These are phyloP conservation scores for Mucor sp. DNA, from an alignment of 371 early-diverging fungal species.

Conservation along the genomic window DNA sequence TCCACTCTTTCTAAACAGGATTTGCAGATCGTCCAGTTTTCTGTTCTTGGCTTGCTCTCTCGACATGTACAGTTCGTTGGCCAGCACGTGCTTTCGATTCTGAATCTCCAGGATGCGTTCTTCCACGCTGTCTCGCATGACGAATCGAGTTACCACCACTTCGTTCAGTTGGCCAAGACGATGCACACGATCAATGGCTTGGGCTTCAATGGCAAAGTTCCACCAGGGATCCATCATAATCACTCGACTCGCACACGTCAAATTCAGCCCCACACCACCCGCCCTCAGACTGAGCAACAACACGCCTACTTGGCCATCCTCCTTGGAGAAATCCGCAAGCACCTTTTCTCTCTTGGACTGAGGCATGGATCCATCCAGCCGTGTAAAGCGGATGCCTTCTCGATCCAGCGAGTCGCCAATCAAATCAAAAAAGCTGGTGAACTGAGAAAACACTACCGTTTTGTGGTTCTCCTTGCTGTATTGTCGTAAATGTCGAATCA, in stretches of 20 bases:
- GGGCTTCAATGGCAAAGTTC: conserved; percentile 79
- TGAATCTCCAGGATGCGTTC: conserved; percentile 69
- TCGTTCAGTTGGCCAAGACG: conserved; percentile 76
- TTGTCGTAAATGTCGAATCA: conserved; percentile 50
- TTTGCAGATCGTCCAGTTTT: conserved; percentile 53
- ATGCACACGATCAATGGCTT: conserved; percentile 90
- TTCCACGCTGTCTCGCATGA: conserved; percentile 61
- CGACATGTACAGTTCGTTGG: conserved; percentile 55
- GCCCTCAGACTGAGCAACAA: conserved; percentile 86
- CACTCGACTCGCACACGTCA: conserved; percentile 80
- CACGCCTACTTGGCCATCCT: conserved; percentile 42
- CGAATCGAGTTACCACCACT: conserved; percentile 63
- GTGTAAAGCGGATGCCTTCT: conserved; percentile 55
- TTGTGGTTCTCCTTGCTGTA: conserved; percentile 38
- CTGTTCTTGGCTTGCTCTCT: conserved; percentile 46
- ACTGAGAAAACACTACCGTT: conserved; percentile 87
- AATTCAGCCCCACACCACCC: conserved; percentile 88
- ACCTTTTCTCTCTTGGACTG: conserved; percentile 65
- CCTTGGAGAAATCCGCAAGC: conserved; percentile 53
- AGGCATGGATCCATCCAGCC: conserved; percentile 72
- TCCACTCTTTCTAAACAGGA: conserved; percentile 35
- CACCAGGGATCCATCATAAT: conserved; percentile 86
- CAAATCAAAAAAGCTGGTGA: conserved; percentile 75
- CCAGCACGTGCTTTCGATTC: conserved; percentile 56
- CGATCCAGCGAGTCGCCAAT: conserved; percentile 58